A percentile compares a stretch with the other conserved stretches of the same genome.
These are phyloP conservation scores for Jacaranda copaia DNA, from an alignment of 257 asterid genomes.

Conservation along the genomic window DNA sequence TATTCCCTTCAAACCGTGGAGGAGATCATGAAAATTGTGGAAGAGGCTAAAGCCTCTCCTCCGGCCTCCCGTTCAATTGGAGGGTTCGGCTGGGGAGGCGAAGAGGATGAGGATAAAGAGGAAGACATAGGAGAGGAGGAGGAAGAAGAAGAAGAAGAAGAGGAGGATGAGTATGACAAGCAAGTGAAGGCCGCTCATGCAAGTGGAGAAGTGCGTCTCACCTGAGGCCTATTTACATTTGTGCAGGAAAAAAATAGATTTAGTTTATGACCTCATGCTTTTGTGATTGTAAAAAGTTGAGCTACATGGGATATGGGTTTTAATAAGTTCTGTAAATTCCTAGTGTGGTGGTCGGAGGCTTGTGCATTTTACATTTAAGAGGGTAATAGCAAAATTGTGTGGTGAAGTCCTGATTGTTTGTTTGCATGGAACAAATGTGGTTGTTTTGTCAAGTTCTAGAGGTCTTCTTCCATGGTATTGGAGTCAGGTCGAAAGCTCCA, in stretches of 20 bases:
- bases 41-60: conserved; percentile 72
- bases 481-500: not conserved
- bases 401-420: not conserved
- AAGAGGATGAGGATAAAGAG: conserved; percentile 61
- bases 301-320: conserved; percentile 14
- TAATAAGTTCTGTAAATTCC: conserved; percentile 28
- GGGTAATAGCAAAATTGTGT: conserved; percentile 1
- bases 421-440: not conserved
- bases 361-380: conserved; percentile 21
- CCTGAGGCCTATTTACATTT: conserved; percentile 36
- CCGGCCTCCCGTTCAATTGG: conserved; percentile 64
- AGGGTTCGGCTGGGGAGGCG: conserved; percentile 81
- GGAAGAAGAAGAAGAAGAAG: conserved; percentile 55
- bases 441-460: not conserved
- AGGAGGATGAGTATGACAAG: conserved; percentile 80
- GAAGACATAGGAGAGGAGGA: conserved; percentile 55
- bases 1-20: conserved; percentile 69
- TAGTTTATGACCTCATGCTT: conserved; percentile 2
- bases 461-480: not conserved
- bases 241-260: not conserved
- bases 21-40: conserved; percentile 77
- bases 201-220: conserved; percentile 68
- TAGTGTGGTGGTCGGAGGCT: conserved; percentile 25
- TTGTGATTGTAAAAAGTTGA: conserved; percentile 21
- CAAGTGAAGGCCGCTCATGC: conserved; percentile 82